Evolutionary conservation across 805 yeast species (phyloP).

Genomic region (Candida saitoana): DNA sequence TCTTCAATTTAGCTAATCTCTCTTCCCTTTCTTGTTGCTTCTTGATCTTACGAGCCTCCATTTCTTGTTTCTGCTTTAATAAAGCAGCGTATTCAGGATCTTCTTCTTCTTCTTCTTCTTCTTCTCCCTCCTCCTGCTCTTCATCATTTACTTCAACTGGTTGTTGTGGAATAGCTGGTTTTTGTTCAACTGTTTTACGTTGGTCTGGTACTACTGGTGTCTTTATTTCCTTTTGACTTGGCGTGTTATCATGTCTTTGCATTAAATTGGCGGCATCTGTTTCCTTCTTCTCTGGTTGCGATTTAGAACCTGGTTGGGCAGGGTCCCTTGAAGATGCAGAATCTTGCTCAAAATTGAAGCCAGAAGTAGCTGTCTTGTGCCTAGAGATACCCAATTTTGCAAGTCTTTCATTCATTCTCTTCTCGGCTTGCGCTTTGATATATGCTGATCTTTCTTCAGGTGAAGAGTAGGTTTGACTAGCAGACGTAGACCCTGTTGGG

Average conservation of each 20-base stretch:
- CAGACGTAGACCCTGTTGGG: conserved; percentile 4
- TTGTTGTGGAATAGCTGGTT: conserved; percentile 7
- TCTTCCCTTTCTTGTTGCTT: conserved; percentile 59
- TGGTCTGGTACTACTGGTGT: conserved; percentile 6
- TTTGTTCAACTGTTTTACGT: conserved; percentile 8
- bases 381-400: conserved; percentile 73
- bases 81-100: conserved; percentile 50
- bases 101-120: conserved; percentile 29
- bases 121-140: conserved; percentile 31
- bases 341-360: background rate
- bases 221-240: conserved; percentile 1
- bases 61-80: conserved; percentile 37
- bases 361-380: conserved; percentile 18
- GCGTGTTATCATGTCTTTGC: too few relatives aligned
- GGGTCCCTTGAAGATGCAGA: background rate
- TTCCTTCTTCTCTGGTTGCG: background rate
- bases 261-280: background rate
- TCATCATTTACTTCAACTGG: conserved; percentile 1
- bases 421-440: conserved; percentile 71
- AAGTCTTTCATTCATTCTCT: conserved; percentile 77
- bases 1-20: conserved; percentile 52
- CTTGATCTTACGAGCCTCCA: conserved; percentile 46
- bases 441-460: conserved; percentile 73
- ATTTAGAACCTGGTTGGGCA: background rate
- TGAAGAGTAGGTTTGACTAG: conserved; percentile 27